phyloP scores from a whole-genome alignment of 192 early-diverging fungal genomes.

The Coemansia sp. region DNA sequence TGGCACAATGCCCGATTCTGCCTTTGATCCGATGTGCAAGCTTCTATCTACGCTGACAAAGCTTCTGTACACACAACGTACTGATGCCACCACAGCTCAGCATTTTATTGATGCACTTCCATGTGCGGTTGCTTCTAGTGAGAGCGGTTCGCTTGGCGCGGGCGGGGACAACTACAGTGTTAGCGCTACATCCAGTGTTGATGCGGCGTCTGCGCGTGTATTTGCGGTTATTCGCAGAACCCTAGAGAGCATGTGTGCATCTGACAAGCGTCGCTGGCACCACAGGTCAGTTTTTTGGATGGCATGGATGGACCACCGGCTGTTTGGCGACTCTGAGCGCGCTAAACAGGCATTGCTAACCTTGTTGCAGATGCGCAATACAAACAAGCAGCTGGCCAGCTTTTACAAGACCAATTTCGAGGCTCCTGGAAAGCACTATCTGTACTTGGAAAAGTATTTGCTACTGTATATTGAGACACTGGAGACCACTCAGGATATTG shows the following conservation, averaged over 20 bases:
- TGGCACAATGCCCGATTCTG: constrained; percentile 17
- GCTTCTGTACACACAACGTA: constrained; percentile 15
- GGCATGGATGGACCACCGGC: constrained; percentile 45
- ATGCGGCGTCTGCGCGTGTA: neutral
- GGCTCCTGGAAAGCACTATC: constrained; percentile 49
- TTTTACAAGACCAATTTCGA: constrained; percentile 56
- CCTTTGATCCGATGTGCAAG: constrained; percentile 38
- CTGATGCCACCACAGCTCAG: constrained; percentile 15
- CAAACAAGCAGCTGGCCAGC: constrained; percentile 43
- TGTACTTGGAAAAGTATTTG: constrained; percentile 53
- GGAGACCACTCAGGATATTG: constrained; percentile 34
- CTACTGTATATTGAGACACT: constrained; percentile 37
- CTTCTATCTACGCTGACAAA: constrained; percentile 36
- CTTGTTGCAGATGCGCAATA: constrained; percentile 42
- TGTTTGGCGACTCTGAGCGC: constrained; percentile 21
- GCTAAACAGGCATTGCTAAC: constrained; percentile 42
- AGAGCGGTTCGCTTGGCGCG: neutral
- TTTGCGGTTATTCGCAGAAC: constrained; percentile 19
- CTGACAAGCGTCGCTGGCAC: constrained; percentile 47
- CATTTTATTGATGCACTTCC: constrained; percentile 41
- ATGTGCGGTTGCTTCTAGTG: neutral
- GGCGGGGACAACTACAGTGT: neutral
- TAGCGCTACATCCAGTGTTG: neutral
- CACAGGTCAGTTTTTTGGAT: constrained; percentile 38
- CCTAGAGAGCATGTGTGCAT: constrained; percentile 26